Percentiles rank a stretch among this genome's conserved stretches.
Evolutionary conservation across 139 green algal genomes (phyloP).

Genomic region (Coccomyxa sp.): DNA sequence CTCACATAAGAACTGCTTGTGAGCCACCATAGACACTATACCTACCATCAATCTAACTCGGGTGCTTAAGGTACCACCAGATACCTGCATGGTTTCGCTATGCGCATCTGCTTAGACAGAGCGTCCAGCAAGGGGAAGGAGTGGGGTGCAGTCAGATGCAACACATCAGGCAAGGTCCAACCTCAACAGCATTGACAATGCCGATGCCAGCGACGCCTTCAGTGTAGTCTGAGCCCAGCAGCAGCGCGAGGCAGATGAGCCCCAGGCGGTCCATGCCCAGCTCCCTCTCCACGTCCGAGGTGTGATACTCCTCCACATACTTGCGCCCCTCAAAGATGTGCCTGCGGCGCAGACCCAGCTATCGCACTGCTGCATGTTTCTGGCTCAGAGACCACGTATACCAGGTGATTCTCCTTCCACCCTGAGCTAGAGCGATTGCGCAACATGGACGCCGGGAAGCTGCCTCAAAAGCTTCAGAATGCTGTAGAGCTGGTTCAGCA

Average conservation of each 20-base stretch:
- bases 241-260: conserved; percentile 79
- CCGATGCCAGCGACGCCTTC: conserved; percentile 76
- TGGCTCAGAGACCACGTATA: too few relatives aligned
- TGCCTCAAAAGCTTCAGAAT: too few relatives aligned
- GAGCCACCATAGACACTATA: neutral
- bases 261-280: conserved; percentile 69
- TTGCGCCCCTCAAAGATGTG: conserved; percentile 77
- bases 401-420: too few relatives aligned
- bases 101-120: neutral
- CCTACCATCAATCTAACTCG: too few relatives aligned
- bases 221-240: conserved; percentile 96
- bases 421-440: too few relatives aligned
- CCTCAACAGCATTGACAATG: conserved; percentile 93
- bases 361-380: too few relatives aligned
- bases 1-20: too few relatives aligned
- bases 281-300: conserved; percentile 72
- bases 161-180: neutral
- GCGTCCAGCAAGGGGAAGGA: neutral
- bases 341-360: conserved; percentile 11
- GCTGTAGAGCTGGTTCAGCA: too few relatives aligned
- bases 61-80: too few relatives aligned
- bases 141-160: neutral
- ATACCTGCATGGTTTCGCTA: neutral
- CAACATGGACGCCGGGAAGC: too few relatives aligned
- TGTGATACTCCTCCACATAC: conserved; percentile 93